Percentiles rank a stretch among this genome's conserved stretches.
These are phyloP conservation scores for Phanerodontia chrysosporium DNA, from an alignment of 768 basidiomycete species.

Conservation along the genomic window DNA sequence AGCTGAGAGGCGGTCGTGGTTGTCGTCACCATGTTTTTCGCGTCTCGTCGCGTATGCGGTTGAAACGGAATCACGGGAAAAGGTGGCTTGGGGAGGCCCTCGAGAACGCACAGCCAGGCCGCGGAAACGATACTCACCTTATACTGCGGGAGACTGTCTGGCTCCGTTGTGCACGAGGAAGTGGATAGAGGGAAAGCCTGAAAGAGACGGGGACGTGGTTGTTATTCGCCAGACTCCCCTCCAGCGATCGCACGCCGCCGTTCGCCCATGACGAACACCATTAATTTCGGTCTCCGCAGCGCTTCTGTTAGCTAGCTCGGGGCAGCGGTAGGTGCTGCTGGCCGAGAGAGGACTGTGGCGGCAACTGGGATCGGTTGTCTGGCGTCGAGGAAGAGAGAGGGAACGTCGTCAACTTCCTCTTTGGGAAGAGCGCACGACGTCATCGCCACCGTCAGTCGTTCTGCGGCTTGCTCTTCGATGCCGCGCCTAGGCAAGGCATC, in stretches of 20 bases:
- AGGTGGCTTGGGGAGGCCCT: not conserved
- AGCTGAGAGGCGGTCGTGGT: not conserved
- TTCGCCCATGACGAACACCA: not conserved
- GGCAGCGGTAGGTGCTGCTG: not conserved
- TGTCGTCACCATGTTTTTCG: not conserved
- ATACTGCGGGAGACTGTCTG: not conserved
- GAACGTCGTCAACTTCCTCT: not conserved
- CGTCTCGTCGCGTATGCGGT: not conserved
- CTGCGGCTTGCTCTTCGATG: not conserved
- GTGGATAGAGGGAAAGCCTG: not conserved
- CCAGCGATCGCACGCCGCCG: not conserved
- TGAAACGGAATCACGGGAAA: not conserved
- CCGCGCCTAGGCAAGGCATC: not conserved
- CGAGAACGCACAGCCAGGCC: not conserved
- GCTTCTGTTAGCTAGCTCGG: not conserved
- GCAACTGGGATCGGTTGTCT: not conserved
- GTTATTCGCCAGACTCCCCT: not conserved
- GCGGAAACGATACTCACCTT: not conserved
- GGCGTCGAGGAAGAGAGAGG: not conserved
- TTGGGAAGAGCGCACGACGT: not conserved
- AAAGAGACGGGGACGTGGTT: not conserved
- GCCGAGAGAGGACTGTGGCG: not conserved
- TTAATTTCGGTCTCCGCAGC: not conserved
- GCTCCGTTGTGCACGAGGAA: not conserved
- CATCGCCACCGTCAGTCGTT: not conserved